Base-by-base conservation (phyloP, 129 eudicot genomes). In the Tagetes erecta region DNA sequence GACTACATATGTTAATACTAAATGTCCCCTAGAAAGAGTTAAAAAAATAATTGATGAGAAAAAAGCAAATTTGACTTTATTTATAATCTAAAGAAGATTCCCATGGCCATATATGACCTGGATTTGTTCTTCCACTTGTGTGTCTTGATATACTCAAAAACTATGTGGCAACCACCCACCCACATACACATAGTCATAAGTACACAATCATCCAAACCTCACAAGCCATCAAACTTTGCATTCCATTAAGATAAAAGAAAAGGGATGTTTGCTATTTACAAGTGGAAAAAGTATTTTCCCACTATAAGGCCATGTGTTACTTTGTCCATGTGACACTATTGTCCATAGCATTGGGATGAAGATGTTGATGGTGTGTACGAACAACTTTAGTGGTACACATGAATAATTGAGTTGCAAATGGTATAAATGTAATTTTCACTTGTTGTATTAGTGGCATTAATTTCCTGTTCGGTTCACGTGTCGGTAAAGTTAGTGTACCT, bases 121-220 rank as follows among this genome's bases (percentile, higher is more conserved):
- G 71, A 70, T 38, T 38, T 78, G 55, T 60, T 78, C 55, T 69
- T 59, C 76, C 72, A 78, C 81, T 78, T 27, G 81, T 62, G n/a
- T 49, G 76, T 36, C 42, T 62, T 62, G 67, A 62, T 11, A 36
- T 36, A 62, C 45, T 62, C 71, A 70, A 49, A 56, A 77, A 47
- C 9, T 60, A 4, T 35, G 67, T 60, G 67, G 76, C 76, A 64
- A 78, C 74, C 42, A 75, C 71, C 63, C 27, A 20, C 27, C 27
- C 47, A 13, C 71, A 71, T 76, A 59, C 71, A 78, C 71, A 62
- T 35, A 36, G 8, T 3, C 67, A 62, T 62, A 62, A 37, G 44
- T 62, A 8, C 31, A 59, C 66, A 59, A 59, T 59, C 71, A 51
- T 51, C 60, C 74, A 67, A 55, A 70, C 38, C 75, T 37, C 51